Evolutionary conservation across 495 filamentous ascomycete species (phyloP).

Genomic region (Trichoderma erinaceum): DNA sequence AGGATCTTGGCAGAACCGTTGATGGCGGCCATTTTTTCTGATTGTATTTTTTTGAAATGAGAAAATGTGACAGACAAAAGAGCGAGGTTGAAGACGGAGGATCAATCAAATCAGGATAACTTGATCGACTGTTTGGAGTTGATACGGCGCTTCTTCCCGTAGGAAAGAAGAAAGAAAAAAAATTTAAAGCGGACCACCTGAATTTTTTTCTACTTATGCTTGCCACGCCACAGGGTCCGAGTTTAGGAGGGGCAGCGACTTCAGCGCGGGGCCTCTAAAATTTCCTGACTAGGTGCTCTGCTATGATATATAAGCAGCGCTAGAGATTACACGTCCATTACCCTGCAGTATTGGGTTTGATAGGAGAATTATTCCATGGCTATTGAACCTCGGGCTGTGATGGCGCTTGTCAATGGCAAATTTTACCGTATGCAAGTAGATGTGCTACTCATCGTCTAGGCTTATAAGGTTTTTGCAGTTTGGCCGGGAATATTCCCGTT

Average conservation of each 20-base stretch:
- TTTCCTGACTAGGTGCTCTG: background rate
- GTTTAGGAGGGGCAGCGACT: background rate
- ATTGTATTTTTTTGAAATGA: background rate
- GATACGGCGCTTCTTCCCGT: slow-evolving; percentile 16
- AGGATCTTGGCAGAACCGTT: slow-evolving; percentile 30
- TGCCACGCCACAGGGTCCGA: background rate
- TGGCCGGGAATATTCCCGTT: too few relatives aligned
- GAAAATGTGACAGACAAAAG: slow-evolving; percentile 2
- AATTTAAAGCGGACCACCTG: slow-evolving; percentile 9
- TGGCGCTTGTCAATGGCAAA: too few relatives aligned
- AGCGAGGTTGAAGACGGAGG: slow-evolving; percentile 15
- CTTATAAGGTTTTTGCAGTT: too few relatives aligned
- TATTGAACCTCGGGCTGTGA: too few relatives aligned
- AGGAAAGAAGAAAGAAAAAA: slow-evolving; percentile 16
- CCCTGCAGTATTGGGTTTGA: too few relatives aligned
- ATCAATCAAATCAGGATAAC: slow-evolving; percentile 10
- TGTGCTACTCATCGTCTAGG: too few relatives aligned
- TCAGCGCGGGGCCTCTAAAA: background rate
- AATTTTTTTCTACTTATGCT: slow-evolving; percentile 6
- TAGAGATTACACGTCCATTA: background rate
- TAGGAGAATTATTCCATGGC: too few relatives aligned
- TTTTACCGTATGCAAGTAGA: too few relatives aligned
- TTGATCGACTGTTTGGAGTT: slow-evolving; percentile 15
- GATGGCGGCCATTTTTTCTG: slow-evolving; percentile 20
- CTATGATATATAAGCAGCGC: background rate